A percentile compares a stretch with the other conserved stretches of the same genome.
phyloP scores from a whole-genome alignment of 768 basidiomycete genomes.

The Suillus subaureus region DNA sequence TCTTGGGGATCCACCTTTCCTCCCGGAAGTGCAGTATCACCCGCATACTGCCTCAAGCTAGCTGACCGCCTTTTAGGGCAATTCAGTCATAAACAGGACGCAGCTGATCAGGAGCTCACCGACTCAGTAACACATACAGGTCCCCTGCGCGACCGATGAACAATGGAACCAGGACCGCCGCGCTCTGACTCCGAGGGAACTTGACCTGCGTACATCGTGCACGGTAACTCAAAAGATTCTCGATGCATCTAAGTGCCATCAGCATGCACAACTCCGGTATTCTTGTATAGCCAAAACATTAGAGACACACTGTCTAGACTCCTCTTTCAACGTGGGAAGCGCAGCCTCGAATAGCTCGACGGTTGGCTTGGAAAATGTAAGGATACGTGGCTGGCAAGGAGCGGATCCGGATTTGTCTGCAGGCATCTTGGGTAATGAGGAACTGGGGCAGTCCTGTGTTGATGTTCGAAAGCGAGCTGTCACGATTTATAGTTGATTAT shows the following conservation, averaged over 20 bases:
- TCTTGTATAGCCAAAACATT: neutral
- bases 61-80: conserved; percentile 62
- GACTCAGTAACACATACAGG: conserved; percentile 81
- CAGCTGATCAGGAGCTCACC: conserved; percentile 48
- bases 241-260: conserved; percentile 23
- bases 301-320: conserved; percentile 24
- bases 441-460: neutral
- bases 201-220: conserved; percentile 31
- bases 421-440: conserved; percentile 14
- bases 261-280: neutral
- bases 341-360: conserved; percentile 15
- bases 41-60: conserved; percentile 74
- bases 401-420: neutral
- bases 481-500: neutral
- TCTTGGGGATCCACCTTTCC: conserved; percentile 79
- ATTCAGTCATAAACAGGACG: neutral
- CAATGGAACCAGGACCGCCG: conserved; percentile 81
- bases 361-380: conserved; percentile 20
- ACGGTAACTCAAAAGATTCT: conserved; percentile 29
- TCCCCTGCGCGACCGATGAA: conserved; percentile 86
- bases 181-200: conserved; percentile 60
- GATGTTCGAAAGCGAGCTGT: conserved; percentile 1
- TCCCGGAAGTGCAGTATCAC: conserved; percentile 88
- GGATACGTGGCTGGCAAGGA: conserved; percentile 14
- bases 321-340: conserved; percentile 18